Evolutionary conservation across 352 stramenopile genomes (phyloP), one percentile per base, ranked within the genome.

Genomic region (Phytopythium aichiense): DNA sequence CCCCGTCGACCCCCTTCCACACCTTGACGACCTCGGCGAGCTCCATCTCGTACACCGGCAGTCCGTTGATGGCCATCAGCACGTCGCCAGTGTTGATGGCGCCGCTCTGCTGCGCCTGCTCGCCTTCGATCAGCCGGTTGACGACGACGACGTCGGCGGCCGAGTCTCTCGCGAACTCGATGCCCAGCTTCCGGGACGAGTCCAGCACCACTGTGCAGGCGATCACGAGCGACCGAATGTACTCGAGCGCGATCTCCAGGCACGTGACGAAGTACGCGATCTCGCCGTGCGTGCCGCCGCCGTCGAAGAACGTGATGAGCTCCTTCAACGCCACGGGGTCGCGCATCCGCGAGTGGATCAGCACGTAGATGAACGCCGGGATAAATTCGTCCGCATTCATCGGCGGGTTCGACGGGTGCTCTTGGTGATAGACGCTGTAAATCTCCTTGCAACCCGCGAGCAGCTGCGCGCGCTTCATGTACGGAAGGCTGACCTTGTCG

Each of bases 361-460:
- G 70, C 58, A 94, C 83, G 73, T 87, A 95, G 56, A 95, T 95
- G 68, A 95, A 95, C 4, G 81, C 85, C 11, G 87, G 87, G 35
- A 95, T 94, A 43, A 95, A 95, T 15, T 90, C 83, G 61, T 95
- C 87, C 20, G 84, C 87, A 43, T 73, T 93, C 84, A 95, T 94
- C 23, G 85, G 84, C n/a, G 81, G 48, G 43, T 89, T 84, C 2
- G 57, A 75, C 3, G 81, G 79, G 42, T 94, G 84, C 58, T 95
- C 87, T 0, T 61, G 67, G 60, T 92, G 80, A 37, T 83, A 92
- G 12, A 91, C 68, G 7, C 60, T 72, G 65, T 95, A 95, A 58
- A 95, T 95, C 61, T 92, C 82, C 60, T 95, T 92, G 63, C 83
- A 91, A 2, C 81, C 76, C 6, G 71, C 71, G 13, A 95, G 69